Evolutionary conservation across 1,284 basidiomycete species (phyloP).

Genomic region (Agroathelia rolfsii): DNA sequence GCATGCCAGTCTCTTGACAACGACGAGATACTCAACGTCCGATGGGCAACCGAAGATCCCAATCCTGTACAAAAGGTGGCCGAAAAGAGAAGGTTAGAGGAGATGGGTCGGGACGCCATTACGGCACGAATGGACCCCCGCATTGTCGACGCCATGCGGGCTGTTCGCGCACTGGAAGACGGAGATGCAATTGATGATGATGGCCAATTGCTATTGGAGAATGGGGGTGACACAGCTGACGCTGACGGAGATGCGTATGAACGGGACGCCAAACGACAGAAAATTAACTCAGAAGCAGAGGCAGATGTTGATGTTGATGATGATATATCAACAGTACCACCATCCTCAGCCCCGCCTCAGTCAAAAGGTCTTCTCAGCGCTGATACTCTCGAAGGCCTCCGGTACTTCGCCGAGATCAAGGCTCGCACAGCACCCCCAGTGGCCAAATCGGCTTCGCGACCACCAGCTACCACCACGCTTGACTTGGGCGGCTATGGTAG

Average conservation of each 20-base stretch:
- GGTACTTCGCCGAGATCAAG: conserved; percentile 77
- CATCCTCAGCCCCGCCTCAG: conserved; percentile 19
- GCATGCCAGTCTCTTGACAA: conserved; percentile 96
- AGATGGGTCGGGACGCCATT: conserved; percentile 79
- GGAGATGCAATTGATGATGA: conserved; percentile 48
- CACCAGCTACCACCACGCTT: conserved; percentile 33
- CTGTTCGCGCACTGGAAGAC: conserved; percentile 80
- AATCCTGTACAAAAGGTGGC: conserved; percentile 82
- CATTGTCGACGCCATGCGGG: conserved; percentile 79
- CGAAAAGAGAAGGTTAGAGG: conserved; percentile 75
- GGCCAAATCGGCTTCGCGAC: conserved; percentile 23
- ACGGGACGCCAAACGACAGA: conserved; percentile 32
- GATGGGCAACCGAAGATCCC: conserved; percentile 96
- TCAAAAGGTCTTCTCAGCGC: conserved; percentile 56
- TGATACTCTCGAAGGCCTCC: conserved; percentile 78
- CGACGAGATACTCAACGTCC: conserved; percentile 95
- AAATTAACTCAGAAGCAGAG: conserved; percentile 14
- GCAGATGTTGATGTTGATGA: conserved; percentile 19
- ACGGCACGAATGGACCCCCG: conserved; percentile 73
- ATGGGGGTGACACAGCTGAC: conserved; percentile 22
- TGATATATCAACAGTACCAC: conserved; percentile 15
- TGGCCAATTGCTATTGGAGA: conserved; percentile 22
- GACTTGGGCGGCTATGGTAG: conserved; percentile 68
- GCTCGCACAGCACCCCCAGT: conserved; percentile 17
- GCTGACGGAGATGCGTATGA: conserved; percentile 21